Evolutionary conservation across 2,329 filamentous ascomycete species (phyloP).

Genomic region (Phoma sp.): DNA sequence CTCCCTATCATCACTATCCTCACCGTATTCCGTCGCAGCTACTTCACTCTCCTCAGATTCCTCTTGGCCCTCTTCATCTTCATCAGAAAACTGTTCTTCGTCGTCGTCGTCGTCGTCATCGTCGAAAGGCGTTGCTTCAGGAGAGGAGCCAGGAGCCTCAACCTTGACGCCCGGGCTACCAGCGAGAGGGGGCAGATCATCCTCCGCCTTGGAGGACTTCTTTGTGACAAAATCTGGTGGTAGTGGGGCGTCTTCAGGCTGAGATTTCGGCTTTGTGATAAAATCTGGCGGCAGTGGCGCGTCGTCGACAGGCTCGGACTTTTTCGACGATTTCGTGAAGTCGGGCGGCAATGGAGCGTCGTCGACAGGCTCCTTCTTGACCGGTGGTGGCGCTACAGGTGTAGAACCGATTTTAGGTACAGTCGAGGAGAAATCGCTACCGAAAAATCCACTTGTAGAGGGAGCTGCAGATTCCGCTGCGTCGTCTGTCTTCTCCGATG

Average conservation of each 20-base stretch:
- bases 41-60: slow-evolving; percentile 43
- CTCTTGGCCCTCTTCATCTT: slow-evolving; percentile 44
- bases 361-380: slow-evolving; percentile 37
- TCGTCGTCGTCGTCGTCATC: slow-evolving; percentile 24
- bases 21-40: neutral
- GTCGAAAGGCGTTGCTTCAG: slow-evolving; percentile 31
- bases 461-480: slow-evolving; percentile 56
- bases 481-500: slow-evolving; percentile 66
- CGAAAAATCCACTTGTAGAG: slow-evolving; percentile 63
- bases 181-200: slow-evolving; percentile 53
- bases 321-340: slow-evolving; percentile 34
- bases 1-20: slow-evolving; percentile 52
- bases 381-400: slow-evolving; percentile 43
- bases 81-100: slow-evolving; percentile 49
- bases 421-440: slow-evolving; percentile 65
- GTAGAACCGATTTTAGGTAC: slow-evolving; percentile 53
- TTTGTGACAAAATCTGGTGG: slow-evolving; percentile 44
- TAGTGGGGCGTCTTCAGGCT: slow-evolving; percentile 47
- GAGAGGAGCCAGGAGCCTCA: slow-evolving; percentile 44
- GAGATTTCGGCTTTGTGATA: slow-evolving; percentile 36
- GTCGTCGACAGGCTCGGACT: slow-evolving; percentile 40
- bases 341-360: slow-evolving; percentile 48
- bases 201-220: slow-evolving; percentile 42
- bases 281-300: slow-evolving; percentile 47
- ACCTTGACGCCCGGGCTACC: slow-evolving; percentile 56